Percentiles rank a stretch among this genome's conserved stretches.
These are phyloP conservation scores for Fusarium zealandicum DNA, from an alignment of 2,329 filamentous ascomycete species.

Conservation along the genomic window DNA sequence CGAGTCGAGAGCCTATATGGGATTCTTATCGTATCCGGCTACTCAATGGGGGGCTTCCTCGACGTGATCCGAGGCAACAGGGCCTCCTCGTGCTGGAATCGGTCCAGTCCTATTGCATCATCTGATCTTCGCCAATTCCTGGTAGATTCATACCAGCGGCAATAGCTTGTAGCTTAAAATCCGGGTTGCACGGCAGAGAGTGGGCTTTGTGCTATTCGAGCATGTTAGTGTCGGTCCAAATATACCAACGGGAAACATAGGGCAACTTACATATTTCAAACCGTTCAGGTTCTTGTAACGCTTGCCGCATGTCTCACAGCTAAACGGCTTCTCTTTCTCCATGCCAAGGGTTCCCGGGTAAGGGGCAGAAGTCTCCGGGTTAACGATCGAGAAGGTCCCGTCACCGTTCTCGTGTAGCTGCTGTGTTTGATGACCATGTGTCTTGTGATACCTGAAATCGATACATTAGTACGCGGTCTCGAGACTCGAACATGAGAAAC, in stretches of 20 bases:
- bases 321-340: constrained; percentile 99
- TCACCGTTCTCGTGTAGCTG: constrained; percentile 96
- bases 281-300: constrained; percentile 99
- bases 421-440: constrained; percentile 95
- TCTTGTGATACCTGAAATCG: constrained; percentile 68
- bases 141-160: constrained; percentile 54
- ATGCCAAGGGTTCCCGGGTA: constrained; percentile 98
- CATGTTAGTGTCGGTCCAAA: constrained; percentile 43
- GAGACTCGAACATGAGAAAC: constrained; percentile 37
- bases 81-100: neutral
- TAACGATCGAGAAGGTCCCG: constrained; percentile 97
- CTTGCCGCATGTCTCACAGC: constrained; percentile 96
- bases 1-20: constrained; percentile 11
- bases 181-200: constrained; percentile 88
- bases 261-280: constrained; percentile 80
- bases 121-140: constrained; percentile 56
- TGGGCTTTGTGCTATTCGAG: constrained; percentile 72
- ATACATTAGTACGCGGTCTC: constrained; percentile 19
- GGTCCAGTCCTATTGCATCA: constrained; percentile 44
- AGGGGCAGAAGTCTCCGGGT: constrained; percentile 90
- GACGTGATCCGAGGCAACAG: neutral
- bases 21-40: constrained; percentile 8
- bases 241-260: neutral
- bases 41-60: neutral
- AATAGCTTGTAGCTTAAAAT: constrained; percentile 61